A percentile compares a stretch with the other conserved stretches of the same genome.
These are phyloP conservation scores for Didymosphaeria variabile DNA, from an alignment of 2,329 filamentous ascomycete species.

Conservation along the genomic window DNA sequence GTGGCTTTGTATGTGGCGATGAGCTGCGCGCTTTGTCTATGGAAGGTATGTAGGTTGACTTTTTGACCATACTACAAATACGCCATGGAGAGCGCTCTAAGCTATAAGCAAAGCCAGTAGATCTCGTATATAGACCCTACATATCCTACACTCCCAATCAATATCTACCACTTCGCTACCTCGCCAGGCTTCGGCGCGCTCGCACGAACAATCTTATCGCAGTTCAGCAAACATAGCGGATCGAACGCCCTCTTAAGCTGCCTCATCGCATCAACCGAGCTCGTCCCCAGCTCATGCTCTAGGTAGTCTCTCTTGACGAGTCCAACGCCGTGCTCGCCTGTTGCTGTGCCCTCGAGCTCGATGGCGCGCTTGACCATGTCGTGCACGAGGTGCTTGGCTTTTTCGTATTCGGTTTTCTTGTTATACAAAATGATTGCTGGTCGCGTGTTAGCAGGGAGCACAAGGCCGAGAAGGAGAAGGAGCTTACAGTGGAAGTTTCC, in stretches of 20 bases:
- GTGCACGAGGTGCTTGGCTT: slow-evolving; percentile 77
- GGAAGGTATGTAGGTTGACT: neutral
- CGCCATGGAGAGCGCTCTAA: neutral
- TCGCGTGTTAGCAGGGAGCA: slow-evolving; percentile 4
- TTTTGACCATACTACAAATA: neutral
- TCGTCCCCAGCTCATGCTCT: slow-evolving; percentile 76
- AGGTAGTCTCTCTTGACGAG: slow-evolving; percentile 87
- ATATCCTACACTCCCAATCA: slow-evolving; percentile 5
- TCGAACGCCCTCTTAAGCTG: slow-evolving; percentile 86
- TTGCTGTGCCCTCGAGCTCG: slow-evolving; percentile 85
- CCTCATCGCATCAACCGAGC: slow-evolving; percentile 83
- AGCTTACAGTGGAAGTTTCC: slow-evolving; percentile 75
- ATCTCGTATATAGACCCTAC: slow-evolving; percentile 8
- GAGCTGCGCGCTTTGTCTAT: no score
- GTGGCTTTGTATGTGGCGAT: neutral
- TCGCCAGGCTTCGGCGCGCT: slow-evolving; percentile 60
- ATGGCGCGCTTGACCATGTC: slow-evolving; percentile 87
- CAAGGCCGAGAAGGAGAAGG: slow-evolving; percentile 17
- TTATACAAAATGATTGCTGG: slow-evolving; percentile 69
- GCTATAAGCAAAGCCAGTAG: neutral
- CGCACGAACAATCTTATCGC: slow-evolving; percentile 71
- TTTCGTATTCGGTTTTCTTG: slow-evolving; percentile 69
- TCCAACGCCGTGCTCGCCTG: slow-evolving; percentile 85
- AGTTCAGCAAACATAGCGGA: slow-evolving; percentile 72
- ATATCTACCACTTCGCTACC: slow-evolving; percentile 54